Conservation (phyloP, 352 stramenopile species). For the Phytophthora pseudosyringae region DNA sequence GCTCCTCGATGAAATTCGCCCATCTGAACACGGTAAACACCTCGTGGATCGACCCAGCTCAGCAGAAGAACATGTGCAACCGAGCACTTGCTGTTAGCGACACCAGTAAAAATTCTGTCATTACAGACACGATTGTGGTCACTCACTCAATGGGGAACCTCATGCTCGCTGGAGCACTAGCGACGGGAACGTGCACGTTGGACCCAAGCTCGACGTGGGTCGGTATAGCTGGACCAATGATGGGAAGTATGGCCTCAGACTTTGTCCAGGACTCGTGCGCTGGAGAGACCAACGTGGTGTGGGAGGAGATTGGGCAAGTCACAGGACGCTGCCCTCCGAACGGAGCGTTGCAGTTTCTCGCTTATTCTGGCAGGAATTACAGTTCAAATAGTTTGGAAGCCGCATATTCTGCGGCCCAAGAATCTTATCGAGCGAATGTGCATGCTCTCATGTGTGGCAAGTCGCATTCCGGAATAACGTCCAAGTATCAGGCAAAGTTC, state of each 20-base stretch:
- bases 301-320: conserved; percentile 26
- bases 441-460: conserved; percentile 41
- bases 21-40: conserved; percentile 25
- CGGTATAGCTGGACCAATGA: conserved; percentile 30
- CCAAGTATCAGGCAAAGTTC: conserved; percentile 30
- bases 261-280: conserved; percentile 26
- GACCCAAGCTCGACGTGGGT: conserved; percentile 38
- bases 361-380: conserved; percentile 36
- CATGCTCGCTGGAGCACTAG: conserved; percentile 32
- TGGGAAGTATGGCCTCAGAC: conserved; percentile 32
- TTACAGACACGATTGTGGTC: conserved; percentile 29
- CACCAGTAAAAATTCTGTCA: conserved; percentile 7
- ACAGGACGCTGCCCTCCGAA: conserved; percentile 33
- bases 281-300: conserved; percentile 14
- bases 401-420: conserved; percentile 33
- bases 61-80: conserved; percentile 28
- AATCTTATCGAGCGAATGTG: conserved; percentile 32
- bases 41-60: conserved; percentile 8
- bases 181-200: conserved; percentile 27
- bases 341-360: conserved; percentile 34
- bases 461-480: conserved; percentile 36
- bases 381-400: conserved; percentile 19
- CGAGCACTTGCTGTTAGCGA: conserved; percentile 23
- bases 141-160: conserved; percentile 32
- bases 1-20: conserved; percentile 24